Base-by-base conservation (phyloP, 2,329 filamentous ascomycete genomes). In the Penicillium corylophilum region DNA sequence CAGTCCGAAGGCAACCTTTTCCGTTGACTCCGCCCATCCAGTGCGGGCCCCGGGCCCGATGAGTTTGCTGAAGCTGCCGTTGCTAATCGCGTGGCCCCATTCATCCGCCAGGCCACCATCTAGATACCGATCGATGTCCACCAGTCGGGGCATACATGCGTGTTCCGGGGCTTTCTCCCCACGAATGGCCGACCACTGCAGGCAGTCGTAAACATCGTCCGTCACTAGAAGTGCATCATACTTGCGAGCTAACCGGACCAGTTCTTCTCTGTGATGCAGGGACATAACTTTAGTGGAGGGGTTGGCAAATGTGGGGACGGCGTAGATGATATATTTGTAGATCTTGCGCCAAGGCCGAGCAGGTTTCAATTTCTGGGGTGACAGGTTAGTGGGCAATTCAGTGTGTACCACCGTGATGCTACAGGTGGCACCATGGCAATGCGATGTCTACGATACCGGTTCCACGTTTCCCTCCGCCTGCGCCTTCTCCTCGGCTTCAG, bases 171-270 rank as follows among this genome's bases (percentile, higher is more conserved):
- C 50, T 24, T 47, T 6, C 46, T 33, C 44, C n/a, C 52, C 50
- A 0, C 61, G 33, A 40, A 73, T 65, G 0, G 76, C 63, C 2
- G 83, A 81, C 90, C 91, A 96, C 67, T 92, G 88, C 5, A 97
- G 78, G 59, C 93, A 87, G 69, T 97, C 93, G 68, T 99, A 99
- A 9, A 97, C 91, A 69, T 99, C 94, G 73, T 97, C 93, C 44
- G 83, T 83, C 24, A 96, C 79, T 49, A 96, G 73, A n/a, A 97
- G 79, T 6, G 89, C 90, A 68, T 97, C 86, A 68, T 87, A 84
- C 52, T 85, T 78, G 50, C 93, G 81, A 0, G 93, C 93, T 6
- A 96, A 72, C n/a, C 77, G 75, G 22, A 97, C 84, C 4, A 97
- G 79, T 10, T 77, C 77, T 56, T 85, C 74, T 3, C 94, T 82